Evolutionary conservation across 1,284 basidiomycete genomes (phyloP), one percentile per base, ranked within the genome.

Genomic region (Leucoagaricus sp.): DNA sequence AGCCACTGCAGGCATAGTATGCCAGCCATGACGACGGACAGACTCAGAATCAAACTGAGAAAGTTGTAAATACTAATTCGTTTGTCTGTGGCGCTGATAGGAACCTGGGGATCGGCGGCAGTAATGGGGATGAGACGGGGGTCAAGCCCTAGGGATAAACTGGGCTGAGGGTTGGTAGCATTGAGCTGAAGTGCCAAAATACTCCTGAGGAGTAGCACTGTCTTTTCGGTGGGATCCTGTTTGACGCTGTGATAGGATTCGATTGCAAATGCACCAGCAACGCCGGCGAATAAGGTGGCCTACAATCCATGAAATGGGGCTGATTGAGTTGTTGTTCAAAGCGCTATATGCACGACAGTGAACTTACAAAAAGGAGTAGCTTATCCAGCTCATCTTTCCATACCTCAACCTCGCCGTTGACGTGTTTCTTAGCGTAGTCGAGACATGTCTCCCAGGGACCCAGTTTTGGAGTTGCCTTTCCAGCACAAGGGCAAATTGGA

Each of bases 351-450:
- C 31, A 12, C 12, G 15, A 38, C 6, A 38, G 13, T 38, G 23
- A 25, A 53, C 59, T 50, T 57, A 66, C 65, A 45, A 65, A 65
- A 29, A 67, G 61, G 6, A 67, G 52, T 13, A 65, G 48, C 19
- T 67, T 67, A 29, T 64, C 63, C 0, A 67, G 59, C 28, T 67
- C 65, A 29, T 65, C 65, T 38, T 61, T 63, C 65, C 65, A 67
- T 3, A 58, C 58, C 47, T 64, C 60, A 36, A 60, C 63, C 29
- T 60, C 53, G 2, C 49, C 52, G 34, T 61, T 61, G 53, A 64
- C 63, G 31, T 63, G 57, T 28, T 59, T 55, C 48, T 61, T 33
- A 7, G 60, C 53, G 1, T 57, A 56, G 12, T 60, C 54, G 19
- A 63, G 51, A 7, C 60, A 56, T 1, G 60, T 52, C 23, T 64